Conservation (phyloP, 1,284 basidiomycete species). For the Albatrellus sp. region DNA sequence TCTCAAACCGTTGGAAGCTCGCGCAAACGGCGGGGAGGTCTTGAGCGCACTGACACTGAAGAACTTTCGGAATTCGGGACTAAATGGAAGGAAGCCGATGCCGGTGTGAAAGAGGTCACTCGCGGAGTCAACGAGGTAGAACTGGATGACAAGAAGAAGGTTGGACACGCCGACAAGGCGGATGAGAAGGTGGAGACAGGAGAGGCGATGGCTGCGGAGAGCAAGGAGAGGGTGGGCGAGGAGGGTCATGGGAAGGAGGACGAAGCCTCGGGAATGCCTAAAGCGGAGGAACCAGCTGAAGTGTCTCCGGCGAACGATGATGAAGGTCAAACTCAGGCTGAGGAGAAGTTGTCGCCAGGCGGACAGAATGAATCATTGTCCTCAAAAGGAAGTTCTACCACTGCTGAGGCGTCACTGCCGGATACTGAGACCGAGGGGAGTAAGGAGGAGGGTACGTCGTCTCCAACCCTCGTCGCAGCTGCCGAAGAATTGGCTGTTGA, state of each 20-base stretch:
- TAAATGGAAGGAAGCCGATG: conserved; percentile 11
- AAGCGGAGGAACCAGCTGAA: not conserved
- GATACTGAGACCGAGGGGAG: no score
- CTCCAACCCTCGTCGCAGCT: no score
- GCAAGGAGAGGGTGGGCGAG: conserved; percentile 3
- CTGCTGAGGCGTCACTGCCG: no score
- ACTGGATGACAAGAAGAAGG: conserved; percentile 6
- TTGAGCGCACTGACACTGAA: conserved; percentile 8
- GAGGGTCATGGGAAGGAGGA: conserved; percentile 4
- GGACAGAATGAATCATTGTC: no score
- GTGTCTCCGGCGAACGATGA: not conserved
- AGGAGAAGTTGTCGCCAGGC: no score
- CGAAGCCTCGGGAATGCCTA: not conserved
- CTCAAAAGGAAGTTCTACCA: no score
- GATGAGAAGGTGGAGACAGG: not conserved
- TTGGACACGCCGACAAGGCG: not conserved
- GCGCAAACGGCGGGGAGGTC: conserved; percentile 20
- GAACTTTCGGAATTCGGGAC: conserved; percentile 10
- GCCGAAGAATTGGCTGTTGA: no score
- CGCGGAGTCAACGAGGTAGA: conserved; percentile 30
- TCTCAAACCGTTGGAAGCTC: conserved; percentile 30
- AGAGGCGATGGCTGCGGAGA: conserved; percentile 6
- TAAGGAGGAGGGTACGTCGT: no score
- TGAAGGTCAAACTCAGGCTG: no score
- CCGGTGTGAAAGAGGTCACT: conserved; percentile 9